phyloP scores from a whole-genome alignment of 2,329 filamentous ascomycete genomes.

The Beauveria asiatica region DNA sequence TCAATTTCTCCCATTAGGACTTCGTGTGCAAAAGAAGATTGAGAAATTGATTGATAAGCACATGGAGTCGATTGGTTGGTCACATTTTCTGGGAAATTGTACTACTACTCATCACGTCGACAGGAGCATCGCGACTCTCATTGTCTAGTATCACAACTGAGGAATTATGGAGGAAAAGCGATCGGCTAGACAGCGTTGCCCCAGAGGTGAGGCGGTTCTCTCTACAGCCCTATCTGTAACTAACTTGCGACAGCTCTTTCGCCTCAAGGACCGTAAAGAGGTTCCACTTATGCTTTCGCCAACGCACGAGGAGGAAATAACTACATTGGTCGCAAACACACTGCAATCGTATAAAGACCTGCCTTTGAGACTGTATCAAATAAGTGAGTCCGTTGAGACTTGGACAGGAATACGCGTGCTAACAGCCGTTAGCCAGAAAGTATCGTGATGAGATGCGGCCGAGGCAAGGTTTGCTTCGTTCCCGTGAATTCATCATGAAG shows the following conservation, averaged over 20 bases:
- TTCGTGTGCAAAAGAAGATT: conserved; percentile 81
- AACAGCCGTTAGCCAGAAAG: conserved; percentile 58
- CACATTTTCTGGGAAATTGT: not conserved
- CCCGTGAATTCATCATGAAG: conserved; percentile 95
- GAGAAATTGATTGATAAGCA: conserved; percentile 80
- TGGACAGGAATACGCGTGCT: conserved; percentile 8
- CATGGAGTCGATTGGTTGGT: conserved; percentile 65
- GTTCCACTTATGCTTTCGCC: conserved; percentile 71
- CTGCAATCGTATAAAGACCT: conserved; percentile 79
- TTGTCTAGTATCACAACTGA: conserved; percentile 82
- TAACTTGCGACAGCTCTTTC: conserved; percentile 56
- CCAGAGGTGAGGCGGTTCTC: conserved; percentile 54
- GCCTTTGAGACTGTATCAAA: conserved; percentile 83
- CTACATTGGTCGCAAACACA: conserved; percentile 62
- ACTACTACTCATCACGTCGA: not conserved
- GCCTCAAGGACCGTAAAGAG: conserved; percentile 70
- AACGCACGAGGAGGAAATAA: conserved; percentile 97
- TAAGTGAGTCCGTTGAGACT: conserved; percentile 46
- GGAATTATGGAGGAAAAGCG: conserved; percentile 72
- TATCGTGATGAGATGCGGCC: conserved; percentile 90
- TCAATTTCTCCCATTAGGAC: conserved; percentile 79
- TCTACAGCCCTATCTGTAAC: conserved; percentile 8
- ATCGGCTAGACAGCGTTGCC: conserved; percentile 62
- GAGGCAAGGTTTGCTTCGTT: conserved; percentile 76
- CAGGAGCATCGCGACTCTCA: conserved; percentile 70